A percentile compares a stretch with the other conserved stretches of the same genome.
phyloP scores from a whole-genome alignment of 495 filamentous ascomycete species.

The Aspergillus saccharolyticus region DNA sequence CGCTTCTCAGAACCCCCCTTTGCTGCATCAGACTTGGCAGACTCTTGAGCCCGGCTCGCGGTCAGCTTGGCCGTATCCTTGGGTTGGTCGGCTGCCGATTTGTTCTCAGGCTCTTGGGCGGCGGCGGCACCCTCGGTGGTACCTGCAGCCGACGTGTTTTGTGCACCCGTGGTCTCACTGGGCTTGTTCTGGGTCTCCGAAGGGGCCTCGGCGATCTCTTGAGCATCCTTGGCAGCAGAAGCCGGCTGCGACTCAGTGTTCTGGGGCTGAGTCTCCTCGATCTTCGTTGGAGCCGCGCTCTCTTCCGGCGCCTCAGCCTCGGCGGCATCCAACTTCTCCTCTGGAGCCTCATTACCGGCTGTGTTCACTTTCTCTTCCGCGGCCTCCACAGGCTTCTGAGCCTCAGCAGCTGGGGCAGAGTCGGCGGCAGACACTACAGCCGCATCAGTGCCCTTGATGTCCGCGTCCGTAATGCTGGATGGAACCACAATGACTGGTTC shows the following conservation, averaged over 20 bases:
- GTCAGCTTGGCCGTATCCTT: conserved; percentile 12
- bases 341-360: not conserved
- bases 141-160: not conserved
- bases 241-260: not conserved
- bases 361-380: not conserved
- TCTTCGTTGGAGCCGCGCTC: not conserved
- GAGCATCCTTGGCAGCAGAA: not conserved
- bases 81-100: conserved; percentile 10
- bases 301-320: conserved; percentile 4
- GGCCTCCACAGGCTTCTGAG: not conserved
- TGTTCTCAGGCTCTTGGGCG: conserved; percentile 14
- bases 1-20: conserved; percentile 21
- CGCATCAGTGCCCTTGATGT: not conserved
- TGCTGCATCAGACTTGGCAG: conserved; percentile 10
- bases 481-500: not conserved
- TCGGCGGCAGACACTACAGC: not conserved
- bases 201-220: conserved; percentile 10
- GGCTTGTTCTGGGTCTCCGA: conserved; percentile 5
- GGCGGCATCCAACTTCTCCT: not conserved
- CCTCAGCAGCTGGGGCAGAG: not conserved
- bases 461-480: not conserved
- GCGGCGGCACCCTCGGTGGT: not conserved
- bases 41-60: conserved; percentile 12
- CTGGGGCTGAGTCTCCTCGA: not conserved
- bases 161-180: not conserved